Evolutionary conservation across 1,139 yeast genomes (phyloP), one percentile per base, ranked within the genome.

Genomic region (Nakaseomyces bracarensis): DNA sequence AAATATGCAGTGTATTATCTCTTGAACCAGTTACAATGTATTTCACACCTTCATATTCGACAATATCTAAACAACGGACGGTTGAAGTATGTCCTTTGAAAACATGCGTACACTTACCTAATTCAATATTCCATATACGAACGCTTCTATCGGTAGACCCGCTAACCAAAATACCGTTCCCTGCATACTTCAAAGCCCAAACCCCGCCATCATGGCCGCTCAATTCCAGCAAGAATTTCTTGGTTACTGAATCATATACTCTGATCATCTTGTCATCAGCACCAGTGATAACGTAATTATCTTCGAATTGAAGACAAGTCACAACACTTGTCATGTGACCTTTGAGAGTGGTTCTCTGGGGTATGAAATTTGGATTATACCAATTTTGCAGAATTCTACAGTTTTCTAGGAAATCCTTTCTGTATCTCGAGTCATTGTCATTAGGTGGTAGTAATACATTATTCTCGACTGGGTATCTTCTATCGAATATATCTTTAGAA

Each of bases 201-300:
- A 93, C 98, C 21, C 98, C 98, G 38, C 97, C 97, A 46, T 84
- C 95, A 57, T 91, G 98, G 10, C 96, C 97, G 42, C 73, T 71
- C 41, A 91, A 69, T 2, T 83, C 81, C 39, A 77, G 70, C n/a
- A 82, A 55, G 37, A 81, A 68, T 38, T 68, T 68, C 4, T 96
- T 96, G 0, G 85, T 79, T 28, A 71, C 67, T 3, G 96, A 79
- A 51, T 83, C 81, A 60, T 86, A 87, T 8, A 93, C 79, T 47
- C 85, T 79, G 48, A 91, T 85, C 54, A 79, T 75, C 51, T 77
- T 77, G 52, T 86, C 96, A 55, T 89, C 97, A 1, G 94, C 89
- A 26, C 96, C 96, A 3, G 96, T 87, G 45, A 91, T 82, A 42
- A 91, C 84, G 55, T 81, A 82, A 46, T 87, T 93, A 40, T 83